A percentile compares a stretch with the other conserved stretches of the same genome.
Conservation (phyloP, 805 yeast species). For the Debaryomyces maramus region DNA sequence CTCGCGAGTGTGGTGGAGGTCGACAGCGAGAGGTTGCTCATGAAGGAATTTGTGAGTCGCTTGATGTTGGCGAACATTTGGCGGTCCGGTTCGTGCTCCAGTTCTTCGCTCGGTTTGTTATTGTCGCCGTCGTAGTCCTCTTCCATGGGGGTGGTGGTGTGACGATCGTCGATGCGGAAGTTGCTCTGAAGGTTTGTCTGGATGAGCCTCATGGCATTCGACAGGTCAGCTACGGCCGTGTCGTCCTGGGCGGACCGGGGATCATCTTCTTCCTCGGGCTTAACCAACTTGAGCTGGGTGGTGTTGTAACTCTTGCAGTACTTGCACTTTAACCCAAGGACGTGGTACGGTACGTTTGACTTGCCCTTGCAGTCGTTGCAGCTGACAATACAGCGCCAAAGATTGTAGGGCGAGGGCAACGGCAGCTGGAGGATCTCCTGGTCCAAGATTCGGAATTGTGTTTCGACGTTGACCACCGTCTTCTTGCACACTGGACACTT, state of each 20-base stretch:
- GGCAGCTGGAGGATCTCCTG: constrained; percentile 75
- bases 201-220: constrained; percentile 20
- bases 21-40: constrained; percentile 6
- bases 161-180: constrained; percentile 36
- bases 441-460: constrained; percentile 83
- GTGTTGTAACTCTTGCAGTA: constrained; percentile 90
- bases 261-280: constrained; percentile 56
- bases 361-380: constrained; percentile 90
- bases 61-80: constrained; percentile 28
- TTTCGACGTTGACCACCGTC: constrained; percentile 82
- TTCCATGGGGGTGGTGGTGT: constrained; percentile 20
- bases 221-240: not conserved
- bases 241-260: constrained; percentile 6
- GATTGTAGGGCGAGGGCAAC: constrained; percentile 75
- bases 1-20: constrained; percentile 1
- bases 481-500: constrained; percentile 90
- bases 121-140: constrained; percentile 22
- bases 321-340: constrained; percentile 83
- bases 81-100: constrained; percentile 23
- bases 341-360: constrained; percentile 73
- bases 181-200: constrained; percentile 37
- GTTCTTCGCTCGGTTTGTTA: constrained; percentile 11
- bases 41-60: constrained; percentile 20
- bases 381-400: constrained; percentile 72
- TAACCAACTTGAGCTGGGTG: constrained; percentile 64